Percentiles rank a stretch among this genome's conserved stretches.
phyloP scores from a whole-genome alignment of 2,329 filamentous ascomycete species.

The Didymella keratinophila region DNA sequence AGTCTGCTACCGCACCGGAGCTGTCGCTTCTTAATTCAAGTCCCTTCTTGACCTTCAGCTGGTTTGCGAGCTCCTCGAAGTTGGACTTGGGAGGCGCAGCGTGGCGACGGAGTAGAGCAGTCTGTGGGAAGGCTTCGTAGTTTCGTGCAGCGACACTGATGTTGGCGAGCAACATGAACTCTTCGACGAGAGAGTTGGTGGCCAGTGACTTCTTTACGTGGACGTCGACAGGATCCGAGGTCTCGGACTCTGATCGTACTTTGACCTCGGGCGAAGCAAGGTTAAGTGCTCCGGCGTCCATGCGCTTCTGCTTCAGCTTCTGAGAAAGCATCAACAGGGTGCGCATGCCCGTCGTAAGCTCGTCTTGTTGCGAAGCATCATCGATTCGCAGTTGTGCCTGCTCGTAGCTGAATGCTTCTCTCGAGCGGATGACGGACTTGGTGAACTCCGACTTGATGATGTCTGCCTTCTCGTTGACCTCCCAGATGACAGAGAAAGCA shows the following conservation, averaged over 20 bases:
- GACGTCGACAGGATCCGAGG: slow-evolving; percentile 93
- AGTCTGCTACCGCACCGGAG: slow-evolving; percentile 92
- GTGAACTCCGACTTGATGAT: slow-evolving; percentile 88
- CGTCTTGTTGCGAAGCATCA: slow-evolving; percentile 84
- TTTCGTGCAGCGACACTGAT: slow-evolving; percentile 91
- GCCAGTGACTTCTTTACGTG: slow-evolving; percentile 94
- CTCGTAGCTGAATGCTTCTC: slow-evolving; percentile 98
- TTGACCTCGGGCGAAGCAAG: slow-evolving; percentile 98
- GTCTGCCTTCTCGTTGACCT: slow-evolving; percentile 83
- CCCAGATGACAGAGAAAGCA: slow-evolving; percentile 69
- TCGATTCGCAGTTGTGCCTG: slow-evolving; percentile 94
- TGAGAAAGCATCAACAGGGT: slow-evolving; percentile 87
- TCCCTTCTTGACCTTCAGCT: slow-evolving; percentile 85
- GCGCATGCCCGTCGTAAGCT: slow-evolving; percentile 89
- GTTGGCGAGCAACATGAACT: slow-evolving; percentile 99
- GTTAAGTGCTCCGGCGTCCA: slow-evolving; percentile 91
- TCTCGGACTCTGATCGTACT: slow-evolving; percentile 93
- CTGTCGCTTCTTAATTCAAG: slow-evolving; percentile 84
- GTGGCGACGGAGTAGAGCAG: slow-evolving; percentile 90
- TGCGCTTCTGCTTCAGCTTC: slow-evolving; percentile 91
- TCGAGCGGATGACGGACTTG: slow-evolving; percentile 96
- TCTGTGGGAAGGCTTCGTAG: slow-evolving; percentile 91
- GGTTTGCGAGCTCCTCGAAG: slow-evolving; percentile 91
- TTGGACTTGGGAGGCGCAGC: slow-evolving; percentile 92
- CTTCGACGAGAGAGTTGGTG: slow-evolving; percentile 96